Evolutionary conservation across 768 basidiomycete genomes (phyloP), one percentile per base, ranked within the genome.

Genomic region (Termitomyces heimii): DNA sequence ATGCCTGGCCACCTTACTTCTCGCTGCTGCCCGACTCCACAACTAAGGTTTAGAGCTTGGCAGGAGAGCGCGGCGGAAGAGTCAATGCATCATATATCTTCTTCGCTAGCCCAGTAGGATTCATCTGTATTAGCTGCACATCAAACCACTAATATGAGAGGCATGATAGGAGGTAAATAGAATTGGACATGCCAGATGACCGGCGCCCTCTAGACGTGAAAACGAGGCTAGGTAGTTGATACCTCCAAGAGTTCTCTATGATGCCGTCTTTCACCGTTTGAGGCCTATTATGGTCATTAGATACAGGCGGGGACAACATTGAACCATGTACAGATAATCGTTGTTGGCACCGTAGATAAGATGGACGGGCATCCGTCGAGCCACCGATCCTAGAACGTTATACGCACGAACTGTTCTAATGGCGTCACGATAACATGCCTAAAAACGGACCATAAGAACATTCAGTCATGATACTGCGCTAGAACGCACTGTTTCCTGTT

Each of bases 321-420:
- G 5, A 44, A 24, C 31, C 9, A 63, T 73, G 40, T 60, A 78
- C 76, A 77, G 44, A 57, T 74, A 73, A 57, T 82, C 80, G 54
- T 78, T 70, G 7, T 74, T 70, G 0, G 66, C 73, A 20, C 79
- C 81, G 57, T 76, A 80, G 37, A 81, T 73, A 29, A 81, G 56
- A 58, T 82, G 80, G 2, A 75, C 71, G 0, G 77, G 77, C 5
- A 74, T 46, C 3, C 65, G 67, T 47, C 66, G 63, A 20, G 73
- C 72, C 24, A 75, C 59, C 12, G 60, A 40, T 3, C 60, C 53
- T 12, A 81, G 64, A 22, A 72, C 61, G 26, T 67, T 53, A 56
- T 76, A 79, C 0, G 70, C 67, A 4, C 74, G 69, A 29, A 65
- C 53, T 14, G 62, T 58, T 0, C 74, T 73, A 8, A 73, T 50